A percentile compares a stretch with the other conserved stretches of the same genome.
Conservation (phyloP, 495 filamentous ascomycete species). For the Penicillium antarcticum region DNA sequence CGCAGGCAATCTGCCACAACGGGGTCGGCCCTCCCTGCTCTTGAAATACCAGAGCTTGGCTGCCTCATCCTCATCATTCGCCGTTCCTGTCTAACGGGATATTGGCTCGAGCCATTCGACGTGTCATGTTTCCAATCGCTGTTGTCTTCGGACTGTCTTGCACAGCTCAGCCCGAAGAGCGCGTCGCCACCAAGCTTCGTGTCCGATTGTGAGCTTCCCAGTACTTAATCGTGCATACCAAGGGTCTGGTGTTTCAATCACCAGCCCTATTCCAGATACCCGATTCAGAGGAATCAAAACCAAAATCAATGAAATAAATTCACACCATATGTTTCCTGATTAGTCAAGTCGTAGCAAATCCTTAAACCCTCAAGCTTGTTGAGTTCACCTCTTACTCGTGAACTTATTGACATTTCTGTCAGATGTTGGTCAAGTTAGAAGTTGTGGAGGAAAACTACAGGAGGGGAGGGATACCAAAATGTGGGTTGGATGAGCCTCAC, state of each 20-base stretch:
- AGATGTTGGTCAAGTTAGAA: too few species aligned
- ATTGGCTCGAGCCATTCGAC: background rate
- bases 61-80: background rate
- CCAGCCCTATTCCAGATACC: constrained; percentile 6
- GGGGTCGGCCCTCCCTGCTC: background rate
- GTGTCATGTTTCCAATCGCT: background rate
- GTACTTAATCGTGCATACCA: background rate
- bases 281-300: constrained; percentile 10
- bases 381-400: too few species aligned
- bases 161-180: background rate
- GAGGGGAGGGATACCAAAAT: too few species aligned
- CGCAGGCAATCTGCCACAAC: background rate
- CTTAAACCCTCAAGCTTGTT: too few species aligned
- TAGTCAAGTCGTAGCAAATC: background rate
- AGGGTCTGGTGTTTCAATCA: background rate
- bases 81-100: background rate
- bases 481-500: too few species aligned
- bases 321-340: background rate
- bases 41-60: constrained; percentile 14
- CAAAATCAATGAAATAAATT: constrained; percentile 3
- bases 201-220: background rate
- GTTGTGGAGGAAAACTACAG: too few species aligned
- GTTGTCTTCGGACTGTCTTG: background rate
- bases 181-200: background rate
- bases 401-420: too few species aligned